Percentiles rank a stretch among this genome's conserved stretches.
These are phyloP conservation scores for Prillingera fragicola DNA, from an alignment of 1,284 basidiomycete genomes.

Conservation along the genomic window DNA sequence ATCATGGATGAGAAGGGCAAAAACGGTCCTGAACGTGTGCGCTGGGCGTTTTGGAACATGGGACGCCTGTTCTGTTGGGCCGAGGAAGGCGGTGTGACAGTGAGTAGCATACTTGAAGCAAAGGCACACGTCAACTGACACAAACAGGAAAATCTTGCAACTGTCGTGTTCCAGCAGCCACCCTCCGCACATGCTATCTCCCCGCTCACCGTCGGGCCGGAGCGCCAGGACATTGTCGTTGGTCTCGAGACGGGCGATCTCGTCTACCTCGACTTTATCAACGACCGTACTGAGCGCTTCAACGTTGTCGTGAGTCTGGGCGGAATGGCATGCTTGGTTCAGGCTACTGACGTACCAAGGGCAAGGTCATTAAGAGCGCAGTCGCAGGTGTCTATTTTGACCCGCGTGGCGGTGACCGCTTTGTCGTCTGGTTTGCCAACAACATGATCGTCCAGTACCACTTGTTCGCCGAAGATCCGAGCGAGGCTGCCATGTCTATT, in stretches of 20 bases:
- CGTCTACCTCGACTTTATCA: conserved; percentile 75
- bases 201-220: conserved; percentile 55
- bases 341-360: conserved; percentile 41
- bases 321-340: not conserved
- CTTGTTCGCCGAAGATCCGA: conserved; percentile 42
- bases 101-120: conserved; percentile 3
- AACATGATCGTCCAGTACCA: conserved; percentile 40
- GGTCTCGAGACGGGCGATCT: conserved; percentile 91
- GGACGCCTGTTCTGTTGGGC: conserved; percentile 75
- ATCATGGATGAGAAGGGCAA: conserved; percentile 61
- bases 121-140: conserved; percentile 1
- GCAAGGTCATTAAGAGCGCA: conserved; percentile 69
- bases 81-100: conserved; percentile 56
- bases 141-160: conserved; percentile 77
- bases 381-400: conserved; percentile 86
- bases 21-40: conserved; percentile 62
- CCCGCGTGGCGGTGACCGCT: conserved; percentile 73
- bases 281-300: conserved; percentile 69
- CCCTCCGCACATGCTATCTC: conserved; percentile 89
- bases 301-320: conserved; percentile 72
- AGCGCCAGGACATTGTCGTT: conserved; percentile 81
- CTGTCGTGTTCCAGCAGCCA: conserved; percentile 75
- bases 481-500: conserved; percentile 14
- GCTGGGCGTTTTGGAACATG: conserved; percentile 77
- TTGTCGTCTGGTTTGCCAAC: conserved; percentile 85